Evolutionary conservation across 1,284 basidiomycete genomes (phyloP), one percentile per base, ranked within the genome.

Genomic region (Rhodofomes roseus): DNA sequence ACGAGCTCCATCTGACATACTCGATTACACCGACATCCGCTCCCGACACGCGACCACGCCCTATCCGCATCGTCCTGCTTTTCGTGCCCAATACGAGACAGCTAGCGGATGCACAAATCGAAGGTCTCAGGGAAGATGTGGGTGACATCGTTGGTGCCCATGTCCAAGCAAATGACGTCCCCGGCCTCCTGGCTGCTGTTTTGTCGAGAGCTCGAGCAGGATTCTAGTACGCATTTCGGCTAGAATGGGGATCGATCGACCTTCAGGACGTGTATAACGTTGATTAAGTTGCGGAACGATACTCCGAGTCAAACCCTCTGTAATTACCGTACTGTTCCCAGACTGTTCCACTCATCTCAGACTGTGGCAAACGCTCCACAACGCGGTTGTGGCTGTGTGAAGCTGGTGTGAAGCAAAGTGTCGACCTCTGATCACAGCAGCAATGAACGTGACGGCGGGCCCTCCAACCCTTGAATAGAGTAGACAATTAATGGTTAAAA

Each of bases 1-100:
- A 91, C 69, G 89, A 92, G 70, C 76, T 93, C 25, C 81, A 82
- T 44, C 77, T 94, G 44, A 83, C 82, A 18, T 94, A 94, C 71
- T 70, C 69, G 52, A 65, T 89, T 57, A 68, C 68, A 27, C 64
- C 71, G 36, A 62, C 73, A 1, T 55, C 66, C 9, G 56, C 36
- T 11, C 34, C 63, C 4, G 60, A 50, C 16, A 54, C 61, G 7
- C 51, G 56, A 31, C 62, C 66, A 11, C 70, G 67, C 29, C 70
- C 70, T n/a, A 66, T 87, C 3, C 78, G 75, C 0, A 77, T 91
- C 56, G 79, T 76, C 0, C 74, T 91, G 0, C 77, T 90, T 37
- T 91, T 90, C 65, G 76, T 83, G 36, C 87, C 89, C 5, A 87
- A 88, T 62, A 87, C 87, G 0, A 76, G 83, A 56, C 79, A 80